Base-by-base conservation (phyloP, 1,139 yeast species). In the Blastobotrys illinoisensis region DNA sequence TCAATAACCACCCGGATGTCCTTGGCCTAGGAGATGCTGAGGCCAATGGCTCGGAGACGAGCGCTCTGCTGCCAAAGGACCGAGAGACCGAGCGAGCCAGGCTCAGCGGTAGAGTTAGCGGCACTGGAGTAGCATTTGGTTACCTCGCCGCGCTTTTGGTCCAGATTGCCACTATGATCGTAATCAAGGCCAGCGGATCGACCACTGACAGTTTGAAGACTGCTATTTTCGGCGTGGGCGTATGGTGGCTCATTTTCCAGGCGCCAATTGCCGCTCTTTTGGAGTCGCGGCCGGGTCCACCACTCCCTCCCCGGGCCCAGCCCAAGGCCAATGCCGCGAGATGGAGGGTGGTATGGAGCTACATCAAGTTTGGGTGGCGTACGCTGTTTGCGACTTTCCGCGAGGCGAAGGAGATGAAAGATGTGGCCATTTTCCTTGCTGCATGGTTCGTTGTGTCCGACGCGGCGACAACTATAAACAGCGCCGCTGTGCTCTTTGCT, bases 391-490 rank as follows among this genome's bases (percentile, higher is more conserved):
- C 73, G 18, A 80, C 90, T 0, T 70, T 82, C 21, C 74, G 72
- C 47, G 83, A 80, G 60, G 87, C 85, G 1, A 72, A 79, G 1
- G 69, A 79, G 49, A 69, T 85, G 64, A 76, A 74, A 58, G 89
- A 85, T 61, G 86, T 85, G 23, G 74, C 79, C 14, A 74, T 79
- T 9, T 85, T 82, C 60, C 68, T 85, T 9, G 54, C 79, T 0
- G 88, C 86, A 0, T 85, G 90, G 90, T 85, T 85, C 61, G 76
- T 85, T 50, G 73, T 85, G 3, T 79, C 86, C 14, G 91, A 85
- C 62, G 83, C 88, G 1, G 72, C 84, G 16, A 83, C 88, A 1
- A 85, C 91, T 0, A 85, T 85, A 56, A 85, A 85, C 65, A 82
- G 88, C 1, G 83, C 90, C 0, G 90, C 91, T 0, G 79, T 85